Evolutionary conservation across 2,329 filamentous ascomycete species (phyloP).

Genomic region (Aspergillus ustus): DNA sequence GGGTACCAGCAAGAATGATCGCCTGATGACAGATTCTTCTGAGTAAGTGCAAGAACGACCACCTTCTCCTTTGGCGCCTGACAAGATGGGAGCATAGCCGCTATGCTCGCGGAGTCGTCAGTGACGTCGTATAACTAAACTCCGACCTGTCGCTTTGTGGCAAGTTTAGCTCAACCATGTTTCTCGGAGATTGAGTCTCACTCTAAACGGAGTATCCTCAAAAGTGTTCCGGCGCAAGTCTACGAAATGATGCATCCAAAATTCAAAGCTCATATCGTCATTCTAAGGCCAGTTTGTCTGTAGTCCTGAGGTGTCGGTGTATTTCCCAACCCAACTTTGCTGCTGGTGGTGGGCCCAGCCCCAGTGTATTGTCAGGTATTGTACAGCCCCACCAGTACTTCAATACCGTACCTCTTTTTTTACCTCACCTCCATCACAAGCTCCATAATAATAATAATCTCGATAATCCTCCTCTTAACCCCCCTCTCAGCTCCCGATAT

Average conservation of each 20-base stretch:
- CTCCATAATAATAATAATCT: constrained; percentile 15
- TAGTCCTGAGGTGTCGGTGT: constrained; percentile 9
- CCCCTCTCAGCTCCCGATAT: constrained; percentile 26
- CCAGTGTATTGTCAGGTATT: constrained; percentile 16
- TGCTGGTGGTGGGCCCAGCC: constrained; percentile 15
- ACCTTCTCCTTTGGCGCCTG: constrained; percentile 1
- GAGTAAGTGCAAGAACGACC: constrained; percentile 11
- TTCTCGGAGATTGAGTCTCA: constrained; percentile 5
- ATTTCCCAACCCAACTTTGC: constrained; percentile 13
- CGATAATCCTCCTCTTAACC: constrained; percentile 17
- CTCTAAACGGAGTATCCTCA: background rate
- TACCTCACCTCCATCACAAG: constrained; percentile 12
- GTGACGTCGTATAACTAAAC: background rate
- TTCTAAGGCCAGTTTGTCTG: background rate
- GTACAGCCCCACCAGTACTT: constrained; percentile 14
- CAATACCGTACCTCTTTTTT: constrained; percentile 18
- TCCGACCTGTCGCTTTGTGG: background rate
- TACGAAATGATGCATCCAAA: background rate
- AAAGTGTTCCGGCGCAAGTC: background rate
- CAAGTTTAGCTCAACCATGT: background rate
- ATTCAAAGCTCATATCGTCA: background rate
- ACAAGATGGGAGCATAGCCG: too few species aligned
- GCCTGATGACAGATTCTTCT: constrained; percentile 13
- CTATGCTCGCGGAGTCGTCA: background rate
- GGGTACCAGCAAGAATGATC: constrained; percentile 11